These are phyloP conservation scores for Solanum pimpinellifolium DNA, from an alignment of 257 asterid species.

Conservation along the genomic window DNA sequence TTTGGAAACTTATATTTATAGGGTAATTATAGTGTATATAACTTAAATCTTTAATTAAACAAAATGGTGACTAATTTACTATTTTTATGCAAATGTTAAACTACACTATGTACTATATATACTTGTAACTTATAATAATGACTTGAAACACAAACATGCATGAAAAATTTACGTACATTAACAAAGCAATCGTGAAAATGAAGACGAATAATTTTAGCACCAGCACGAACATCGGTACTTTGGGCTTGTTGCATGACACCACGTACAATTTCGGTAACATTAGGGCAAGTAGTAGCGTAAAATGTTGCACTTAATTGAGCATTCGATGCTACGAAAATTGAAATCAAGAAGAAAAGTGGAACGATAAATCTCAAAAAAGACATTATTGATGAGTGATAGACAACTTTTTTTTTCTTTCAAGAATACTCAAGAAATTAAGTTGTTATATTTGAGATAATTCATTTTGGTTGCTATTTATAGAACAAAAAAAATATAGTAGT, in stretches of 20 bases:
- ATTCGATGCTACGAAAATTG: neutral
- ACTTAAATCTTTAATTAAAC: neutral
- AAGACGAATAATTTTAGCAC: conserved; percentile 20
- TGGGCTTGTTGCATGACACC: conserved; percentile 7
- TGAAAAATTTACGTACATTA: neutral
- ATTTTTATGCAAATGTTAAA: too few relatives aligned
- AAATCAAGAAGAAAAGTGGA: neutral
- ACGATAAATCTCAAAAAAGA: neutral
- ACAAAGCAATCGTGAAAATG: conserved; percentile 31
- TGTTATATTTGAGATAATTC: neutral
- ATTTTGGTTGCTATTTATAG: neutral
- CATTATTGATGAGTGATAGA: neutral
- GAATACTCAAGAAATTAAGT: neutral
- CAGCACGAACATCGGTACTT: conserved; percentile 11
- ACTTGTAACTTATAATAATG: neutral
- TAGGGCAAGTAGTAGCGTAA: conserved; percentile 14
- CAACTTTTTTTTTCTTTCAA: neutral
- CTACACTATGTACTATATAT: neutral
- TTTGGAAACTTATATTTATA: neutral
- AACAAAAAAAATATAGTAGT: neutral
- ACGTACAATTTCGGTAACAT: conserved; percentile 10
- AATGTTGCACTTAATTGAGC: conserved; percentile 21
- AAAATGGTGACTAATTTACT: neutral
- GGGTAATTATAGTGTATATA: too few relatives aligned
- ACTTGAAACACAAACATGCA: neutral